A percentile compares a stretch with the other conserved stretches of the same genome.
Evolutionary conservation across 345 rosid genomes (phyloP).

Genomic region (Microcos paniculata): DNA sequence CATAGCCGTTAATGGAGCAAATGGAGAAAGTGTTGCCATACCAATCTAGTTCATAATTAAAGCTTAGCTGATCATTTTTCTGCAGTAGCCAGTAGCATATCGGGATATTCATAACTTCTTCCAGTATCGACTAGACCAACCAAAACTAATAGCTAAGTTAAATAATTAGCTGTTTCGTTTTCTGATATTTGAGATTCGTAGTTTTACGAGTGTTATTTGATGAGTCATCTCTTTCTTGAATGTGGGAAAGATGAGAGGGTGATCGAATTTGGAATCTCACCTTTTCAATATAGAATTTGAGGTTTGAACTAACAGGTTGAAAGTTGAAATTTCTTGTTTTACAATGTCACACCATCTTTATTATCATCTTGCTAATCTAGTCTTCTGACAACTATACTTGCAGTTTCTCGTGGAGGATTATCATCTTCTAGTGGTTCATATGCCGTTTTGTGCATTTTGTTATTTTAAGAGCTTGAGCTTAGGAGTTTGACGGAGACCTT

Average conservation of each 20-base stretch:
- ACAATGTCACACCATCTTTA: background rate
- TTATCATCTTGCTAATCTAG: background rate
- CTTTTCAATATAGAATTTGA: background rate
- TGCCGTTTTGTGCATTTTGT: background rate
- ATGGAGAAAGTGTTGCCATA: background rate
- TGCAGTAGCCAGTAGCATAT: background rate
- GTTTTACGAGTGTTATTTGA: background rate
- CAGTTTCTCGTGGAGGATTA: background rate
- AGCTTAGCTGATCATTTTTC: background rate
- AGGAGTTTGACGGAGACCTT: background rate
- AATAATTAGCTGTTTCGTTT: background rate
- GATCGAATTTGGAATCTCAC: background rate
- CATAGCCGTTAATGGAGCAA: background rate
- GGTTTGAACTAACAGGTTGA: too few species aligned
- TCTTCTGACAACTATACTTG: background rate
- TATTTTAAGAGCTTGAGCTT: background rate
- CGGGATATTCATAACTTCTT: background rate
- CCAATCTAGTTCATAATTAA: background rate
- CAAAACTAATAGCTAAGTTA: background rate
- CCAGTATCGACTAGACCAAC: background rate
- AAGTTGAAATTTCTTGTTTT: background rate
- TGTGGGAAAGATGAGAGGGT: background rate
- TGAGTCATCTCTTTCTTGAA: background rate
- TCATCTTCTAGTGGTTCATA: background rate
- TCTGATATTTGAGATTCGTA: background rate